phyloP scores from a whole-genome alignment of 116 monocot genomes.

The Thalassia testudinum region DNA sequence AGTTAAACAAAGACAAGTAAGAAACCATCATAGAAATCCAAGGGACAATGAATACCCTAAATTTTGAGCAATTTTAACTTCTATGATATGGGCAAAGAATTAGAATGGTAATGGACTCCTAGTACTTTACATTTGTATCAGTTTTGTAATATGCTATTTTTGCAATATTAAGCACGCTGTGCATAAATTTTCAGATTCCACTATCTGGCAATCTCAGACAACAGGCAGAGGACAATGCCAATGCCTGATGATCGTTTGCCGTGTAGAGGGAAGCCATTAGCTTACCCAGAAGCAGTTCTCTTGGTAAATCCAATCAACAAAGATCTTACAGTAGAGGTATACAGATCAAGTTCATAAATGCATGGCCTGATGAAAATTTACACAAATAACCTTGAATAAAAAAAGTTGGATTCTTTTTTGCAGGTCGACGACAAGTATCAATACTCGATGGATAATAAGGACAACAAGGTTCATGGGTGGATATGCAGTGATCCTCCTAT shows the following conservation, averaged over 20 bases:
- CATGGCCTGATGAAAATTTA: background rate
- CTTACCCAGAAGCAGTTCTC: constrained; percentile 21
- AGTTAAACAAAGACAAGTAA: constrained; percentile 49
- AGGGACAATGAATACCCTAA: too few relatives aligned
- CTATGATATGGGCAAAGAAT: too few relatives aligned
- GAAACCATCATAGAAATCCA: background rate
- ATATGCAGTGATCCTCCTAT: constrained; percentile 62
- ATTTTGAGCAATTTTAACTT: too few relatives aligned
- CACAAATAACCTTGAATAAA: too few relatives aligned
- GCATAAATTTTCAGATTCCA: constrained; percentile 21
- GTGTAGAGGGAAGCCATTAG: constrained; percentile 10
- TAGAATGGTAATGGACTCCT: too few relatives aligned
- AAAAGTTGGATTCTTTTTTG: background rate
- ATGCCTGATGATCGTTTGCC: constrained; percentile 30
- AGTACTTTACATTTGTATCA: too few relatives aligned
- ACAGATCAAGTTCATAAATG: too few relatives aligned
- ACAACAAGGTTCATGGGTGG: constrained; percentile 91
- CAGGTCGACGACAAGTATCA: constrained; percentile 97
- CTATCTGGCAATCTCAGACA: constrained; percentile 31
- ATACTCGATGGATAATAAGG: constrained; percentile 68
- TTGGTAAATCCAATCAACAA: constrained; percentile 14
- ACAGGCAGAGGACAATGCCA: constrained; percentile 40
- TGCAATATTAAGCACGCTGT: too few relatives aligned
- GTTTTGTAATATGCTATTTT: too few relatives aligned
- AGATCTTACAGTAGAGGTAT: constrained; percentile 20